These are phyloP conservation scores for Colletotrichum spinosum DNA, from an alignment of 2,329 filamentous ascomycete genomes.

Conservation along the genomic window DNA sequence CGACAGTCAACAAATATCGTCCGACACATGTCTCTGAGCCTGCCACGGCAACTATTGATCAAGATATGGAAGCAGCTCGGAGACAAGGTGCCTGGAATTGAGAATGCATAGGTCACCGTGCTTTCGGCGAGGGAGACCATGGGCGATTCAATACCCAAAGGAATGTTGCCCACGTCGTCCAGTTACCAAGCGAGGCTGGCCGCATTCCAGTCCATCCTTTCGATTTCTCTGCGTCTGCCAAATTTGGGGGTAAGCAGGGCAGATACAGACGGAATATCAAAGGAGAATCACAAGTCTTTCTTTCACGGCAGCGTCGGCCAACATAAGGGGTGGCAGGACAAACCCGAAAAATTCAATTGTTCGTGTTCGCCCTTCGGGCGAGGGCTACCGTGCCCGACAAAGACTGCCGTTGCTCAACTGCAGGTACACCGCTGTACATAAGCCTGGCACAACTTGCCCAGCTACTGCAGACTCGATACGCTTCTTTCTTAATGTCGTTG, in stretches of 20 bases:
- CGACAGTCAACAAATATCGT: conserved; percentile 38
- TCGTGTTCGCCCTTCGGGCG: conserved; percentile 10
- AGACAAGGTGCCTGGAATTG: conserved; percentile 32
- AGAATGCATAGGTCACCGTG: conserved; percentile 32
- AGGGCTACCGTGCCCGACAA: conserved; percentile 18
- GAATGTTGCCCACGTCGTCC: conserved; percentile 35
- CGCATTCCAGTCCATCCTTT: conserved; percentile 34
- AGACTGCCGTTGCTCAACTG: conserved; percentile 15
- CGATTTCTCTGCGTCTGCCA: conserved; percentile 11
- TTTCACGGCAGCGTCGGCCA: conserved; percentile 23
- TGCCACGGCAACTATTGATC: conserved; percentile 35
- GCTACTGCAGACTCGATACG: too few relatives aligned
- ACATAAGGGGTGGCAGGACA: conserved; percentile 17
- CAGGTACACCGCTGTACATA: conserved; percentile 3
- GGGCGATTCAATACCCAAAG: conserved; percentile 25
- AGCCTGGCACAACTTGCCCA: too few relatives aligned
- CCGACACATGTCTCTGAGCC: conserved; percentile 32
- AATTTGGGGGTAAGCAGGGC: conserved; percentile 21
- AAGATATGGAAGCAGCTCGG: conserved; percentile 34
- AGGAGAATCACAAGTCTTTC: conserved; percentile 10
- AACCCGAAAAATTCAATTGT: conserved; percentile 14
- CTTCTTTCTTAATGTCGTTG: too few relatives aligned
- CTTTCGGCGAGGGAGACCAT: conserved; percentile 32
- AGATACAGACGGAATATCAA: conserved; percentile 21
- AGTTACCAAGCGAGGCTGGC: conserved; percentile 34